Conservation (phyloP, 768 basidiomycete species). For the Macrolepiota dolichaula region DNA sequence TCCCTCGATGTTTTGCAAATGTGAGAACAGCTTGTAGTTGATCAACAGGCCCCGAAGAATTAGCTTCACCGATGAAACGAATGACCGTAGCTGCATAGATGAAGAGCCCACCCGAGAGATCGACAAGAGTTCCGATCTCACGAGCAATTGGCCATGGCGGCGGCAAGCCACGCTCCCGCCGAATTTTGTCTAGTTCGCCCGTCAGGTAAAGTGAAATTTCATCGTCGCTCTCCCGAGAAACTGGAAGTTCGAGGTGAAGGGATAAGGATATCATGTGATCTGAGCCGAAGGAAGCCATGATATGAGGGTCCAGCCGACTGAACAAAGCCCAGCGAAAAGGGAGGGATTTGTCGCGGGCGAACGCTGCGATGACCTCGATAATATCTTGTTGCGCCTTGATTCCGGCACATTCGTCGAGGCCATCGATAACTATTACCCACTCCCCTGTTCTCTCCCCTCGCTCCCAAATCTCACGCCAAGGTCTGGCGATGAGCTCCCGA, state of each 20-base stretch:
- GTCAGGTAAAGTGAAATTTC: slow-evolving; percentile 5
- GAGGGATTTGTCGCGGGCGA: background rate
- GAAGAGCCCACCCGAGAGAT: slow-evolving; percentile 3
- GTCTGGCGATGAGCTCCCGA: background rate
- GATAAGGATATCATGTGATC: background rate
- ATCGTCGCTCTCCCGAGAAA: background rate
- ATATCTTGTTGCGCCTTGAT: background rate
- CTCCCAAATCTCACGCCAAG: background rate
- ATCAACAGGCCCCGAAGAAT: background rate
- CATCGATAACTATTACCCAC: slow-evolving; percentile 7
- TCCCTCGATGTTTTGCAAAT: background rate
- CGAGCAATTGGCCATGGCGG: slow-evolving; percentile 9
- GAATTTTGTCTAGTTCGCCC: background rate
- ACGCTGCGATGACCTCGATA: background rate
- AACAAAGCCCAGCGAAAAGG: slow-evolving; percentile 4
- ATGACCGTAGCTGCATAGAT: slow-evolving; percentile 8
- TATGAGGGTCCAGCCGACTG: slow-evolving; percentile 11
- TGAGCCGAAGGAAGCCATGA: background rate
- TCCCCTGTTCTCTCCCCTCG: background rate
- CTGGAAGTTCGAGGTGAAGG: background rate
- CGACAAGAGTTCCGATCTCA: background rate
- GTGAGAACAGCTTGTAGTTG: background rate
- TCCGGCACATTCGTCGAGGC: slow-evolving; percentile 12
- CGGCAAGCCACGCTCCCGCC: background rate
- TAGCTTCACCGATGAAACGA: slow-evolving; percentile 1